Conservation (phyloP, 257 asterid species). For the Solanum commersonii region DNA sequence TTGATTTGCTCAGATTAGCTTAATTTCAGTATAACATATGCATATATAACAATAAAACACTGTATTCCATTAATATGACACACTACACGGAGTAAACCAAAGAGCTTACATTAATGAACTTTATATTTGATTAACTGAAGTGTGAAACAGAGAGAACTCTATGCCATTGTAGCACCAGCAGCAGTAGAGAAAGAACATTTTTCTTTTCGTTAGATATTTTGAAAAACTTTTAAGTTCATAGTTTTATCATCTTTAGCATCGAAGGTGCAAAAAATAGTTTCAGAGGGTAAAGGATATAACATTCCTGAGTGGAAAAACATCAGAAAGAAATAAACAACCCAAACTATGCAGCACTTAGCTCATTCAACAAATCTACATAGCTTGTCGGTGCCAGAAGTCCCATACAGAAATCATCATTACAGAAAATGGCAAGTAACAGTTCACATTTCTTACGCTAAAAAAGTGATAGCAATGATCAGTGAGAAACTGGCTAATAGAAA, state of each 20-base stretch:
- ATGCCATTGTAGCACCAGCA: neutral
- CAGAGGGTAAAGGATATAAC: neutral
- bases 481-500: neutral
- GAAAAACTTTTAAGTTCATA: neutral
- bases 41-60: neutral
- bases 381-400: neutral
- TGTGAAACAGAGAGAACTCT: neutral
- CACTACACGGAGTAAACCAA: neutral
- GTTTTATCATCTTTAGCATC: neutral
- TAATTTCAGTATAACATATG: neutral
- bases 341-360: neutral
- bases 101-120: neutral
- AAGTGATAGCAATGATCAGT: neutral
- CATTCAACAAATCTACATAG: neutral
- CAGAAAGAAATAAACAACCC: neutral
- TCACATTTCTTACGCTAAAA: neutral
- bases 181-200: neutral
- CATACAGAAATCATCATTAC: neutral
- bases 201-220: neutral
- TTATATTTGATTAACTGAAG: neutral
- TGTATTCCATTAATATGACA: neutral
- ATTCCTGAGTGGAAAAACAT: neutral
- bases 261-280: neutral
- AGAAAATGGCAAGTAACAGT: neutral
- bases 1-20: neutral